A percentile compares a stretch with the other conserved stretches of the same genome.
These are phyloP conservation scores for Oryza punctata DNA, from an alignment of 176 grass and related monocot species.

Conservation along the genomic window DNA sequence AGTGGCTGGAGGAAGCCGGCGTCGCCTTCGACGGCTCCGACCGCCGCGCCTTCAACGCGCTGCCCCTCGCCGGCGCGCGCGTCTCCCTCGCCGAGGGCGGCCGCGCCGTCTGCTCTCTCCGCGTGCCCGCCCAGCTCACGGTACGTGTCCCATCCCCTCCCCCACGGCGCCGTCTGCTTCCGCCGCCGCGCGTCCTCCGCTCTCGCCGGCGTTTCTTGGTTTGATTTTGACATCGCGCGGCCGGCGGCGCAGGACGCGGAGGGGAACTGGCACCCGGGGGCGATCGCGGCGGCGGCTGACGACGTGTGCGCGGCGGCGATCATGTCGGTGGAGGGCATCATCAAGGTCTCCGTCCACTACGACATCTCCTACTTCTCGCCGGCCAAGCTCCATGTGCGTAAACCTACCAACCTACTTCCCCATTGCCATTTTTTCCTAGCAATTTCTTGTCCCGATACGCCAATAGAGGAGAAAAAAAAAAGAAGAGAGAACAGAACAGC, in stretches of 20 bases:
- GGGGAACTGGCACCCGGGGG: conserved; percentile 82
- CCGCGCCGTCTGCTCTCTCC: conserved; percentile 57
- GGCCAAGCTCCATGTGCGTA: conserved; percentile 66
- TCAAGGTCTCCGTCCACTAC: conserved; percentile 78
- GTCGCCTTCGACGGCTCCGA: conserved; percentile 2
- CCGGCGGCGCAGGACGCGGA: conserved; percentile 51
- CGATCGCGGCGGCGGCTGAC: conserved; percentile 66
- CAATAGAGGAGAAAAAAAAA: background rate
- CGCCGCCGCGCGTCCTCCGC: no score
- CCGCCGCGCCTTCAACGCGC: conserved; percentile 54
- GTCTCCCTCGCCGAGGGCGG: conserved; percentile 44
- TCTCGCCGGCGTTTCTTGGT: background rate
- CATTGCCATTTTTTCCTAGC: background rate
- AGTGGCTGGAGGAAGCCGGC: conserved; percentile 68
- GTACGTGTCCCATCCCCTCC: conserved; percentile 11
- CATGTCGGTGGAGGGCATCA: conserved; percentile 69
- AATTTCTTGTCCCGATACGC: background rate
- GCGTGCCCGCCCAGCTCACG: conserved; percentile 66
- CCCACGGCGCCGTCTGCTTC: no score
- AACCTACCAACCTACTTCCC: background rate
- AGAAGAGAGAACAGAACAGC: background rate
- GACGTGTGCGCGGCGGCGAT: conserved; percentile 85
- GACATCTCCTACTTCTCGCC: conserved; percentile 66
- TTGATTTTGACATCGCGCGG: no score
- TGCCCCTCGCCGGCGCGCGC: conserved; percentile 60